Evolutionary conservation across 192 early-diverging fungal species (phyloP), one percentile per base, ranked within the genome.

Genomic region (Coemansia sp.): DNA sequence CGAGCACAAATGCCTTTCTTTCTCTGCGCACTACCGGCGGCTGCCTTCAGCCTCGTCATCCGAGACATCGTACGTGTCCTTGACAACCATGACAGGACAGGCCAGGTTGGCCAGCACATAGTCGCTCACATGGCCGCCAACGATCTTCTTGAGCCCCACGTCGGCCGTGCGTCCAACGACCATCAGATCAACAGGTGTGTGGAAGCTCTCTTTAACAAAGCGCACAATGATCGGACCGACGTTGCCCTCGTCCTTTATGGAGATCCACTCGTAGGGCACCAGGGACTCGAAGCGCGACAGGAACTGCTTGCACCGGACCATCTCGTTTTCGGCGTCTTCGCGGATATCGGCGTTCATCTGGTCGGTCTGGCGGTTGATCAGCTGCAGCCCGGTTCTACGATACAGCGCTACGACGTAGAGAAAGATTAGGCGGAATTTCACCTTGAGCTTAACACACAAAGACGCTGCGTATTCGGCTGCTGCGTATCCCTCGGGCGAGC

Each of bases 291-390:
- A 77, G 47, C 73, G 61, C 41, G 67, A 69, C 26, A 77, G 37
- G 29, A 77, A 77, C 58, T 70, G 61, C 51, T 77, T 69, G 67
- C 73, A 77, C 10, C 46, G 49, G 14, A 58, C 19, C 67, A 77
- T 70, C 3, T 47, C 42, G 46, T 60, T 55, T 34, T 77, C 73
- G 7, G 73, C 66, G 20, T 77, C 58, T 45, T 77, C 67, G 15
- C 67, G 66, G 23, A 77, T 77, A 20, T 77, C 73, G 3, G 73
- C 58, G 43, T 75, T 75, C 42, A 75, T 45, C 42, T 75, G 72
- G 11, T 75, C 72, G 1, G 64, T 75, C 49, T 75, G 72, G 4
- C 64, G 55, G 56, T 75, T 75, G 38, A 75, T 67, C 18, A 75
- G 55, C 30, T 49, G 59, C 1, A 77, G 53, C 9, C 55, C 55